Evolutionary conservation across 129 eudicot species (phyloP).

Genomic region (Gnaphalium uliginosum): DNA sequence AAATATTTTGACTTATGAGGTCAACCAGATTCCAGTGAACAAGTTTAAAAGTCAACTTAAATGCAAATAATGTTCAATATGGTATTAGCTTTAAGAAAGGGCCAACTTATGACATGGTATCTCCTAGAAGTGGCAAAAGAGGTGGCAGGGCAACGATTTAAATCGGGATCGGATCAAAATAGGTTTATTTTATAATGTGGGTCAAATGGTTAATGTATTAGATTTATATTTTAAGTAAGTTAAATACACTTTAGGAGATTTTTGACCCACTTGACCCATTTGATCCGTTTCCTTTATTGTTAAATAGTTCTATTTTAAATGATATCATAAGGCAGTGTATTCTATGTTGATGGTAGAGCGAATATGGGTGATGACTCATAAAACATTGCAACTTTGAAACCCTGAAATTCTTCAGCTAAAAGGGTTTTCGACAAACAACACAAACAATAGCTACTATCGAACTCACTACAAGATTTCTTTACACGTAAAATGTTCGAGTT

Average conservation of each 20-base stretch:
- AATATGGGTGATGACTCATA: too few species aligned
- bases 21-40: not conserved
- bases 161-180: not conserved
- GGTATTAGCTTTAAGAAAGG: not conserved
- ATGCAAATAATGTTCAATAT: not conserved
- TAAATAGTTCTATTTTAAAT: too few species aligned
- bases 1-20: not conserved
- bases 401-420: too few species aligned
- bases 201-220: not conserved
- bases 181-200: not conserved
- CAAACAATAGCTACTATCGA: too few species aligned
- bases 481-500: too few species aligned
- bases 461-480: too few species aligned
- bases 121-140: not conserved
- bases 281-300: not conserved
- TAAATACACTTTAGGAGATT: too few species aligned
- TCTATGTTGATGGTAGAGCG: too few species aligned
- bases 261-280: not conserved
- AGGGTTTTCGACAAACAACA: too few species aligned
- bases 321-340: too few species aligned
- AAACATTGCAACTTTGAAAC: too few species aligned
- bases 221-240: too few species aligned
- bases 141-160: not conserved
- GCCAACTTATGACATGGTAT: not conserved
- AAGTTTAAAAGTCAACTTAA: constrained; percentile 1